Evolutionary conservation across 2,329 filamentous ascomycete genomes (phyloP), one percentile per base, ranked within the genome.

Genomic region (Talaromyces amestolkiae): DNA sequence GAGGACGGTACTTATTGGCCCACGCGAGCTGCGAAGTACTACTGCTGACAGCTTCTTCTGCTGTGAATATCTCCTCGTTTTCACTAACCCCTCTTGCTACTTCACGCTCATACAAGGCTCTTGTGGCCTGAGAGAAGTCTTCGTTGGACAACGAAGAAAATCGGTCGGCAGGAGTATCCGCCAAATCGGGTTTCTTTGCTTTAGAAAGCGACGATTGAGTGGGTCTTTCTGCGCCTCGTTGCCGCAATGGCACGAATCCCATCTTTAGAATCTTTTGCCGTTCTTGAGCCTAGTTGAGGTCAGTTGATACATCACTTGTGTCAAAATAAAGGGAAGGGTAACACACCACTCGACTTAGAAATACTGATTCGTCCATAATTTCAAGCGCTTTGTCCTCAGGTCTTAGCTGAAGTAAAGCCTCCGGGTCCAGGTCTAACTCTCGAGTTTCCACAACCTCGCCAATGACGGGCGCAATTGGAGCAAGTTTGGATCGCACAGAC

Each of bases 41-140:
- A 10, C 85, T 86, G 37, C 84, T 81, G 31, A 97, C 88, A 47
- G 89, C 85, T 78, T 97, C 95, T 79, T 99, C 95, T 9, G 89
- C 91, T 0, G 91, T 89, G 73, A 99, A 97, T 39, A 99, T 91
- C 77, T 99, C 95, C 76, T 99, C 95, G 72, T 97, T 93, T 74
- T 98, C 95, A 67, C 89, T 88, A 10, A 99, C 87, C 1, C 95
- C 95, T 68, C 92, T 89, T 22, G 95, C 94, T 54, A 96, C 91
- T 77, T 98, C 95, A 59, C 93, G 88, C 73, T 98, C 93, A 75
- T 96, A 97, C 39, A 97, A 82, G 5, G 92, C 92, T 77, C 91
- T 93, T 51, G 93, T 96, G 1, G 91, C 91, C 73, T 93, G 89
- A 0, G 92, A 96, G 72, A 92, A 92, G 76, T 96, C 92, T 68